Base-by-base conservation (phyloP, 2,329 filamentous ascomycete species). In the Periconia sp. region DNA sequence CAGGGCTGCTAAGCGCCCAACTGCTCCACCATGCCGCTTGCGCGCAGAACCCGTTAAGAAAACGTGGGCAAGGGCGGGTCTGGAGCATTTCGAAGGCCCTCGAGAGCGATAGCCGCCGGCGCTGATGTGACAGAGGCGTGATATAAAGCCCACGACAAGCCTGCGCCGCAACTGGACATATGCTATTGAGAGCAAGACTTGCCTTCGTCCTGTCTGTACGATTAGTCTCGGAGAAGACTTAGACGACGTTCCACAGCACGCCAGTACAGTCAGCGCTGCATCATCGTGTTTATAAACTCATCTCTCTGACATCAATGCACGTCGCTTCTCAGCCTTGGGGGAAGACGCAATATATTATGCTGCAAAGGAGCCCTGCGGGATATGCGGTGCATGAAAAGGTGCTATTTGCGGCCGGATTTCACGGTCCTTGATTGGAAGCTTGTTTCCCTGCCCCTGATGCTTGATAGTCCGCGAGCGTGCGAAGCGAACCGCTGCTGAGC, bases 1-100 rank as follows among this genome's bases (percentile, higher is more conserved):
- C 42, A 45, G 52, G 45, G 39, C 5, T 7, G 15, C 15, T 61
- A 65, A 64, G 61, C 62, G 62, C 62, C 61, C 57, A 54, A 48
- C 54, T 57, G n/a, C n/a, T n/a, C n/a, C n/a, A n/a, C n/a, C n/a
- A 12, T 17, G n/a, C 22, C 11, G 34, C 22, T 17, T 26, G 21
- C 22, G 4, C 21, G 21, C 21, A 26, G 5, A 16, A 9, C 16
- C 21, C 23, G 34, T 17, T 16, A 13, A 23, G n/a, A 5, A 17
- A 22, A 4, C 15, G 13, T 31, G 13, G n/a, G 29, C 6, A 11
- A 17, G 29, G 16, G 8, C 13, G 8, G 29, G 29, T n/a, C n/a
- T n/a, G n/a, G 23, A 28, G 15, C 25, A 28, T 19, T 11, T 19
- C 24, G 8, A 12, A 10, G 8, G 17, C 11, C 17, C 6, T 26